A percentile compares a stretch with the other conserved stretches of the same genome.
These are phyloP conservation scores for Kodamaea derodonti DNA, from an alignment of 1,139 yeast species.

Conservation along the genomic window DNA sequence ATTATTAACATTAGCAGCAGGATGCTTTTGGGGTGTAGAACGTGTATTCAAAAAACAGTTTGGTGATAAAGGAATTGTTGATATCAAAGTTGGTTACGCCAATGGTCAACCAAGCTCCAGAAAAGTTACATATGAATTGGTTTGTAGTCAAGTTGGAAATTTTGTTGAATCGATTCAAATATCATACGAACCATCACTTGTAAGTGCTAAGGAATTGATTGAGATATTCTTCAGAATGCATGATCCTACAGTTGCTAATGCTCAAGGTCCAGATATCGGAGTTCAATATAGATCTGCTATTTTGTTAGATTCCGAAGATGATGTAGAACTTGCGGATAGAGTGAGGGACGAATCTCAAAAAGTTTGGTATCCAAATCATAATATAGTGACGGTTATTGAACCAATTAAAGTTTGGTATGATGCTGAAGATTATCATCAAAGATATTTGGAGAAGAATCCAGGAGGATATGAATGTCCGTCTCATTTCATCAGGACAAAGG, in stretches of 20 bases:
- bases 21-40: constrained; percentile 97
- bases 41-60: constrained; percentile 72
- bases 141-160: constrained; percentile 69
- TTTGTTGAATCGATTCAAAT: constrained; percentile 81
- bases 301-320: constrained; percentile 53
- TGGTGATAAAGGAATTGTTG: constrained; percentile 59
- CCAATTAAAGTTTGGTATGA: constrained; percentile 74
- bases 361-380: constrained; percentile 43
- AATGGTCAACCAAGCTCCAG: constrained; percentile 56
- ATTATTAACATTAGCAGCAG: constrained; percentile 66
- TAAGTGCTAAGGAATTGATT: constrained; percentile 58
- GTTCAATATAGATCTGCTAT: constrained; percentile 82
- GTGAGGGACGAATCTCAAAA: constrained; percentile 31
- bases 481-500: constrained; percentile 47
- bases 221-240: constrained; percentile 90
- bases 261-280: constrained; percentile 83
- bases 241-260: constrained; percentile 62
- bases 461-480: constrained; percentile 87
- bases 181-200: constrained; percentile 67
- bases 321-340: constrained; percentile 26
- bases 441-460: constrained; percentile 75
- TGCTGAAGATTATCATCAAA: constrained; percentile 92
- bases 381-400: constrained; percentile 60
- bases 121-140: constrained; percentile 69
- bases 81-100: constrained; percentile 83